Evolutionary conservation across 306 rosid genomes (phyloP), one percentile per base, ranked within the genome.

Genomic region (Sicyos baderoa): DNA sequence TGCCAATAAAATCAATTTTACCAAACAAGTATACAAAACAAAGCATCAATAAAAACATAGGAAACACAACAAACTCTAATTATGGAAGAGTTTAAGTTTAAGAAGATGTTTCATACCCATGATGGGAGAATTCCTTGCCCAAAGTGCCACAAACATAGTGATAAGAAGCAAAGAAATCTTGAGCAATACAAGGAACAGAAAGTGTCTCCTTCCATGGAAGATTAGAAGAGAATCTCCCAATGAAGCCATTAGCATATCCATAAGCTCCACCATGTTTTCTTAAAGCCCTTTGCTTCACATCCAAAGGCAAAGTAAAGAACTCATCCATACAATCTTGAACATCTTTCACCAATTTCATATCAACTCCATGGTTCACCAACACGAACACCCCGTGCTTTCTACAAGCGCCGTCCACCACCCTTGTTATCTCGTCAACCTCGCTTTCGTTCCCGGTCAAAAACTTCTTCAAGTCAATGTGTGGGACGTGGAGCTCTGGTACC

Each of bases 171-270:
- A 58, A 7, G 0, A 0, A 9, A 5, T 25, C 9, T 0, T 23
- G 17, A n/a, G 59, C 58, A 25, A 35, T 11, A 32, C 5, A 68
- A 2, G 15, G 58, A 25, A 68, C 4, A 44, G 45, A 13, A 4
- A 68, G 13, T 1, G 72, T 68, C 16, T 68, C 72, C 72, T 68
- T 68, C 72, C 72, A 68, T 49, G 72, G 72, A 68, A 68, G 72
- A 0, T 68, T 68, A 42, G 13, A 2, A 15, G 72, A 49, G 53
- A 68, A 68, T 68, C 72, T 49, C 6, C 58, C 72, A 25, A 25
- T 49, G 57, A 49, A 68, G 56, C 58, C 15, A 23, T 32, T 49
- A 11, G 72, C 58, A 15, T 68, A 68, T 13, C 72, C 72, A 68
- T 0, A 68, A 53, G 3, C 17, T 3, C 50, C 56, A 13, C 58